Evolutionary conservation across 1,139 yeast species (phyloP), one percentile per base, ranked within the genome.

Genomic region (Geotrichum candidum): DNA sequence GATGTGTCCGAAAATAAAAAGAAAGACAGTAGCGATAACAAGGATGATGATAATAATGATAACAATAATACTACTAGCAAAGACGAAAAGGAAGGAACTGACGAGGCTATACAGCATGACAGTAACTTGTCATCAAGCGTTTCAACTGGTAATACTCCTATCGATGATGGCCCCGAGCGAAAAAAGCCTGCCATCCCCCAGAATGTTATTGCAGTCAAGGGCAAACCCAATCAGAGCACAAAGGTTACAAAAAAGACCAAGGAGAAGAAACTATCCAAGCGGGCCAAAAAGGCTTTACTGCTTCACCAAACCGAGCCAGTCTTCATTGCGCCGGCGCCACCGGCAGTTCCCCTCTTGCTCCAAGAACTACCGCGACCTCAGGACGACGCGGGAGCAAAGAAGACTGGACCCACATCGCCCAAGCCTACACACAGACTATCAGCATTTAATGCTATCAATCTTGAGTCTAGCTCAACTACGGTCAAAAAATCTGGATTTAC

Each of bases 261-360:
- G 52, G 29, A 23, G 29, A 31, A 7, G 29, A 56, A 51, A 23
- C 55, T n/a, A 6, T 31, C 54, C 11, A 18, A 25, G 41, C 35
- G 18, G 1, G 38, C 22, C 38, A 15, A 51, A 51, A 22, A 56
- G 45, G 55, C 7, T 13, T 11, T n/a, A 11, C 23, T 29, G 6
- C 52, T 35, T 15, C 52, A 51, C 29, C 27, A 56, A 23, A 27
- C 46, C 33, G 54, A 56, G 10, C 58, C 58, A 5, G 35, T 55
- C 29, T 45, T 33, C 10, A 59, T 59, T 38, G 61, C 61, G 9
- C 61, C 61, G 3, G 61, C 61, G 22, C 59, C 54, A 15, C 38
- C 50, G 13, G n/a, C 57, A 15, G 51, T 27, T 13, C 54, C 23
- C 13, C 1, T 46, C 1, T 31, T 45, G 11, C 53, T 4, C 13